A percentile compares a stretch with the other conserved stretches of the same genome.
Evolutionary conservation across 148 eudicot species (phyloP).

Genomic region (Cornus florida): DNA sequence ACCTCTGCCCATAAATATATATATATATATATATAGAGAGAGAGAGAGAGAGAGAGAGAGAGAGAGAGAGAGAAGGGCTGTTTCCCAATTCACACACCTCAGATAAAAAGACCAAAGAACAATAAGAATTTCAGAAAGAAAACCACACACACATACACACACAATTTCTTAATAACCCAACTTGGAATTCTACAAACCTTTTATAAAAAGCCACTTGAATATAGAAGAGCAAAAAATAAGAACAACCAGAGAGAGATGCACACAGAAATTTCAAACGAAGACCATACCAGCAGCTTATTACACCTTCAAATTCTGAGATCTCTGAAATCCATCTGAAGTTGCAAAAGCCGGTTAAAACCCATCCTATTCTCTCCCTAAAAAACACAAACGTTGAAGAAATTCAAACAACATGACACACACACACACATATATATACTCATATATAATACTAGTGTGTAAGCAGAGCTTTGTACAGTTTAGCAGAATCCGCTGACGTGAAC

Average conservation of each 20-base stretch:
- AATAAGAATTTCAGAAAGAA: not conserved
- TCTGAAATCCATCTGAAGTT: constrained; percentile 6
- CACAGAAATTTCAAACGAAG: not conserved
- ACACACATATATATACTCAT: not conserved
- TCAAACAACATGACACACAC: not conserved
- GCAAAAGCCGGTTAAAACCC: not conserved
- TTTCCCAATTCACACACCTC: not conserved
- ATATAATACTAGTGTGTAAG: not conserved
- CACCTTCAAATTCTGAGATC: not conserved
- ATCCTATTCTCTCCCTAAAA: not conserved
- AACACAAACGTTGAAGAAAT: not conserved
- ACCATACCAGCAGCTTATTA: not conserved
- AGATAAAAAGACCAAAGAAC: not conserved
- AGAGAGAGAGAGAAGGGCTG: not conserved
- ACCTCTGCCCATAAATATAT: not conserved
- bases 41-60: no score
- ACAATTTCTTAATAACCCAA: not conserved
- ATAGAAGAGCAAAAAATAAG: not conserved
- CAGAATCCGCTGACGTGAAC: not conserved
- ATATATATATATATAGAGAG: not conserved
- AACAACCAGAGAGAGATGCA: not conserved
- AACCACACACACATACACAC: not conserved
- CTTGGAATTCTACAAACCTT: not conserved
- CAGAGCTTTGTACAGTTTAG: not conserved
- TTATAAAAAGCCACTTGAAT: not conserved